A percentile compares a stretch with the other conserved stretches of the same genome.
Evolutionary conservation across 164 flowering plant genomes (phyloP).

Genomic region (Litsea cubeba): DNA sequence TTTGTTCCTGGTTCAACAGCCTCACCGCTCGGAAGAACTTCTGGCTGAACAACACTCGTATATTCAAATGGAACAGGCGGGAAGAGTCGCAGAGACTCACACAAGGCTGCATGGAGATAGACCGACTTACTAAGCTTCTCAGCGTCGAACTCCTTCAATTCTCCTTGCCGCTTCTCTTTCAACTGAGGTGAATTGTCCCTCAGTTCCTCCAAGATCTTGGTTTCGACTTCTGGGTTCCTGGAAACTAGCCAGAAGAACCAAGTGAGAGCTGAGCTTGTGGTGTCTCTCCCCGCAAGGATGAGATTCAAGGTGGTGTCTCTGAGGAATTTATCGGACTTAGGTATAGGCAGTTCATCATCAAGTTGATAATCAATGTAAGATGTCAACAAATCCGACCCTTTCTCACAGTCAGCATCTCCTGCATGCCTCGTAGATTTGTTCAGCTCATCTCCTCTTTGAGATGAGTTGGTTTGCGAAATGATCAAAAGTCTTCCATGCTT

Average conservation of each 20-base stretch:
- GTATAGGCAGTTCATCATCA: not conserved
- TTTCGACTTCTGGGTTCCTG: not conserved
- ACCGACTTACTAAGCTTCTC: constrained; percentile 22
- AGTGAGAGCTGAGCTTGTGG: not conserved
- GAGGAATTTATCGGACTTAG: constrained; percentile 4
- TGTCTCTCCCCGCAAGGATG: constrained; percentile 16
- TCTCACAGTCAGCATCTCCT: not conserved
- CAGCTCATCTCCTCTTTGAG: not conserved
- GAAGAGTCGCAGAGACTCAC: constrained; percentile 30
- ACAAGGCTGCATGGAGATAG: constrained; percentile 36
- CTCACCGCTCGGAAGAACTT: constrained; percentile 28
- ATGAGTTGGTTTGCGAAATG: constrained; percentile 6
- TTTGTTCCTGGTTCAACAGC: constrained; percentile 15
- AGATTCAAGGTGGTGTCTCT: constrained; percentile 10
- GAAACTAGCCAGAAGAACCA: constrained; percentile 22
- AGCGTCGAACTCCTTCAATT: not conserved
- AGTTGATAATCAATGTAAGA: constrained; percentile 5
- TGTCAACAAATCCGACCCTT: constrained; percentile 7
- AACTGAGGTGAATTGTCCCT: not conserved
- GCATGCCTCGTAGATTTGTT: not conserved
- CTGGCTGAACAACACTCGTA: constrained; percentile 18
- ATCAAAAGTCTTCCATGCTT: constrained; percentile 12
- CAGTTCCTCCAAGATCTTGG: not conserved
- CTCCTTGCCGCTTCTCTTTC: not conserved
- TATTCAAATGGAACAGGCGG: constrained; percentile 32